Conservation (phyloP, 2,329 filamentous ascomycete genomes). For the Aspergillaceae sp. region DNA sequence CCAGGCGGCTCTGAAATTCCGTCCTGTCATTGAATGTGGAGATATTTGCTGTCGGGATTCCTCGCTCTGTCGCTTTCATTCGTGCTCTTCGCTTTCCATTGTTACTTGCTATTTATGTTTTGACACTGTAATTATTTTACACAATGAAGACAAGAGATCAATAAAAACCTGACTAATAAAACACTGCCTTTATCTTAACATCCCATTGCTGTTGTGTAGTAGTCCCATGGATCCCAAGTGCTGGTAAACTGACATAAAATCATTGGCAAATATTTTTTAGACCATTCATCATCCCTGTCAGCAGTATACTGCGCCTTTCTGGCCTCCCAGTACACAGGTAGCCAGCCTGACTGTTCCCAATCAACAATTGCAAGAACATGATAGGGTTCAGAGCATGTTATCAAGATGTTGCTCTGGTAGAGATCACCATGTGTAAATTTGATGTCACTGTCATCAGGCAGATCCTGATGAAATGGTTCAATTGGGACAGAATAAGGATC, state of each 20-base stretch:
- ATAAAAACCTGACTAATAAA: too few relatives aligned
- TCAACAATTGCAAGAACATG: constrained; percentile 21
- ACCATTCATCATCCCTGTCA: constrained; percentile 15
- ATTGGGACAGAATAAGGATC: constrained; percentile 18
- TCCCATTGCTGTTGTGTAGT: constrained; percentile 18
- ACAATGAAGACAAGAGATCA: too few relatives aligned
- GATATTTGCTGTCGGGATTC: too few relatives aligned
- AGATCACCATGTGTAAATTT: constrained; percentile 30
- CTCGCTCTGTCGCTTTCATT: too few relatives aligned
- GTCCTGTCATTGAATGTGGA: too few relatives aligned
- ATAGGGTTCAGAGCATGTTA: constrained; percentile 12
- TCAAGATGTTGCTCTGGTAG: constrained; percentile 26
- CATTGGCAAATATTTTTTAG: constrained; percentile 20
- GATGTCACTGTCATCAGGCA: constrained; percentile 23
- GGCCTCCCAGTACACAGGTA: constrained; percentile 26
- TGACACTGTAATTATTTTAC: too few relatives aligned
- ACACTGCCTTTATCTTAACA: constrained; percentile 1
- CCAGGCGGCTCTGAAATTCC: too few relatives aligned
- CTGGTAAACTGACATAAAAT: constrained; percentile 20
- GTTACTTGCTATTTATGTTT: too few relatives aligned
- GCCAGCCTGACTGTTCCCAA: constrained; percentile 26
- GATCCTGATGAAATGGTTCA: constrained; percentile 20
- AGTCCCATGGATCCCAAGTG: constrained; percentile 23
- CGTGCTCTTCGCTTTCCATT: too few relatives aligned
- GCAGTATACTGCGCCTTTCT: constrained; percentile 19